Evolutionary conservation across 306 rosid genomes (phyloP), one percentile per base, ranked within the genome.

Genomic region (Mimosa bimucronata): DNA sequence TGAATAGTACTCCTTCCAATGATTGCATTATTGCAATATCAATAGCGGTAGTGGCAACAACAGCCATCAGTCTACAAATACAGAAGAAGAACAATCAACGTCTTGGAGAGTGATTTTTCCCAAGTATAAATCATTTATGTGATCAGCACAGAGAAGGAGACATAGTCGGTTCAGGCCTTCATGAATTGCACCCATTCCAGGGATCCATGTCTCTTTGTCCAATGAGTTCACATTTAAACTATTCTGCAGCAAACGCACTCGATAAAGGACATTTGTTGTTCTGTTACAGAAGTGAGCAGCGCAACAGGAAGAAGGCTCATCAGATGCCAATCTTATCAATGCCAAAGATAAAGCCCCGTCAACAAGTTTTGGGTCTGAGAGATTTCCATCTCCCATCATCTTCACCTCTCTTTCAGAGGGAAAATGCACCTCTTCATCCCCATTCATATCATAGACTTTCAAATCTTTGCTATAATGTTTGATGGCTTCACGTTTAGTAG

Each of bases 351-450:
- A 78, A 31, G 86, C 83, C 41, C 97, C 98, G 44, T 89, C 97
- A 62, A 91, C 94, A 28, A 90, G 97, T 77, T 85, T 89, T 41
- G 98, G 98, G 85, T 94, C 97, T 9, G 89, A 86, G 72, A 92
- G 93, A 82, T 87, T 88, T 83, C 76, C 76, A 57, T 91, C 94
- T 86, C 98, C 98, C 97, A 89, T 88, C 97, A 94, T 92, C 86
- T 89, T 91, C 68, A 92, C 93, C n/a, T n/a, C n/a, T n/a, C n/a
- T n/a, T n/a, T n/a, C 97, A 25, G 97, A 89, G 58, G 95, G 97
- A 72, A 92, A 92, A 86, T 88, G 81, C 28, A 83, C 76, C 83
- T 92, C 98, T 34, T 90, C 89, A n/a, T 82, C 87, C 69, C 94
- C 94, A 53, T 83, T 73, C 82, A 87, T 61, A 53, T 86, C 92